phyloP scores from a whole-genome alignment of 2,329 filamentous ascomycete species.

The Scolecobasidium constrictum region DNA sequence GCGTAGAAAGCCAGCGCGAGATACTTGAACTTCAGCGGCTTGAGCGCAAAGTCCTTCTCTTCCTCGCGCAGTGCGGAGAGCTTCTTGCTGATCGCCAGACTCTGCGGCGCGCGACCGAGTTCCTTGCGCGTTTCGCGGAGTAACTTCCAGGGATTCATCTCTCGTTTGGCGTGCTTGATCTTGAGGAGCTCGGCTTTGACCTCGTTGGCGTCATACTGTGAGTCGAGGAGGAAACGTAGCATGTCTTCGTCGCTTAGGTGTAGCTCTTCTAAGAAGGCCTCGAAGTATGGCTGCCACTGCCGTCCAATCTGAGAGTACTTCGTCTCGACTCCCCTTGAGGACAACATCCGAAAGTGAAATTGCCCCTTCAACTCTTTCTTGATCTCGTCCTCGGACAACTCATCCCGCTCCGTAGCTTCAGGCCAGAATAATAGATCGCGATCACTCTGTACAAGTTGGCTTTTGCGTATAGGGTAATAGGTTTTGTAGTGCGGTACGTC shows the following conservation, averaged over 20 bases:
- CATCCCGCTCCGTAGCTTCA: not conserved
- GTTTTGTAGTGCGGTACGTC: not conserved
- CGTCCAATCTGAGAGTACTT: not conserved
- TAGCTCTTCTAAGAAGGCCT: conserved; percentile 5
- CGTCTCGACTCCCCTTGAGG: not conserved
- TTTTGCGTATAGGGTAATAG: not conserved
- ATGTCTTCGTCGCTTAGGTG: not conserved
- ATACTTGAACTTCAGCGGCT: not conserved
- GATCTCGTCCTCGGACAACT: not conserved
- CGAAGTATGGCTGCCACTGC: conserved; percentile 2
- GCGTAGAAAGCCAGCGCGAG: not conserved
- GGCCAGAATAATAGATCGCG: not conserved
- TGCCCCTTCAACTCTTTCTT: not conserved
- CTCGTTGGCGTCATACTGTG: not conserved
- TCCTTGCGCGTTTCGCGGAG: not conserved
- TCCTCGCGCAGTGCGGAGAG: not conserved
- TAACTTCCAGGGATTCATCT: not conserved
- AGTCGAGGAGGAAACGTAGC: conserved; percentile 1
- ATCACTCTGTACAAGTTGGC: not conserved
- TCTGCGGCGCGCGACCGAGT: not conserved
- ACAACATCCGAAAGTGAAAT: not conserved
- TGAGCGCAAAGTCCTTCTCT: not conserved
- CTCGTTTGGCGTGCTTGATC: not conserved
- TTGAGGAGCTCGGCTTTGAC: not conserved
- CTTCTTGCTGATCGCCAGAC: not conserved